Evolutionary conservation across 2,329 filamentous ascomycete species (phyloP).

Genomic region (Xylaria sp.): DNA sequence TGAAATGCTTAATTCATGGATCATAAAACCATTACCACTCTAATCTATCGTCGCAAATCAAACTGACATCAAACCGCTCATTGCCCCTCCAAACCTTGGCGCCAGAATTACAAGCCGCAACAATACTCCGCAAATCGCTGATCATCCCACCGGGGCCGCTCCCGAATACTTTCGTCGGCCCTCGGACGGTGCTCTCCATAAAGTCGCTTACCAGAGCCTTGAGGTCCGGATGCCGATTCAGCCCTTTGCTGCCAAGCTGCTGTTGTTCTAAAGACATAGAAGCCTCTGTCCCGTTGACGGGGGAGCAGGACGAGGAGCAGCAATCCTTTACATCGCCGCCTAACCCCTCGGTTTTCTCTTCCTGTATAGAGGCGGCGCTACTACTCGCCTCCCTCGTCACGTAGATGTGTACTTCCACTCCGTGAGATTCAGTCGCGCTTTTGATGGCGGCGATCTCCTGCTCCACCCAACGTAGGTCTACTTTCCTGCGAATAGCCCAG

Average conservation of each 20-base stretch:
- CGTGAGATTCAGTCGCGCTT: slow-evolving; percentile 52
- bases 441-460: slow-evolving; percentile 65
- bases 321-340: slow-evolving; percentile 20
- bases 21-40: slow-evolving; percentile 57
- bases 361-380: slow-evolving; percentile 46
- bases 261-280: slow-evolving; percentile 45
- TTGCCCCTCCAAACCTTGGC: slow-evolving; percentile 68
- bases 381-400: slow-evolving; percentile 63
- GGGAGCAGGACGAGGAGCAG: slow-evolving; percentile 37
- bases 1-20: slow-evolving; percentile 13
- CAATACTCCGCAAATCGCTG: slow-evolving; percentile 63
- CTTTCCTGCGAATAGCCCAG: slow-evolving; percentile 69
- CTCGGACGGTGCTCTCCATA: slow-evolving; percentile 58
- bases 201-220: slow-evolving; percentile 60
- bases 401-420: slow-evolving; percentile 66
- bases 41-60: slow-evolving; percentile 70
- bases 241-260: slow-evolving; percentile 46
- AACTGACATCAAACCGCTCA: slow-evolving; percentile 64
- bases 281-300: slow-evolving; percentile 37
- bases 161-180: slow-evolving; percentile 66
- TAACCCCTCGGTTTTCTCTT: slow-evolving; percentile 44
- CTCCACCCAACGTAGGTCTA: slow-evolving; percentile 68
- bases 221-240: slow-evolving; percentile 59
- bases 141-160: slow-evolving; percentile 72
- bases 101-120: slow-evolving; percentile 65